Conservation (phyloP, 768 basidiomycete genomes). For the Leccinum uliginosum region DNA sequence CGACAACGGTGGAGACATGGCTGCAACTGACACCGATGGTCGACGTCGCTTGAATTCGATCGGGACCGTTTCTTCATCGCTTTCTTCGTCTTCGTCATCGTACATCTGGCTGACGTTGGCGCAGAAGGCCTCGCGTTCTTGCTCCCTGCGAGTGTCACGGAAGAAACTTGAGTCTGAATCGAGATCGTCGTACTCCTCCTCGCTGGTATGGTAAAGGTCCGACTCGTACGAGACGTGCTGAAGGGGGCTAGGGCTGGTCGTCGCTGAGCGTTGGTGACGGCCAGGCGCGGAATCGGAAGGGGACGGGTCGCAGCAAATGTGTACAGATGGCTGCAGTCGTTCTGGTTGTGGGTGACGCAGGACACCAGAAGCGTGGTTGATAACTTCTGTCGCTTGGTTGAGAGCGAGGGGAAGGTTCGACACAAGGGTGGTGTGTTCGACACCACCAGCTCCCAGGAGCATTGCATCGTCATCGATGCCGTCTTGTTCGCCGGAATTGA, state of each 20-base stretch:
- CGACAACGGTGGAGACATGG: constrained; percentile 24
- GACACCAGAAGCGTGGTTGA: constrained; percentile 12
- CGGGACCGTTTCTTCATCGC: constrained; percentile 33
- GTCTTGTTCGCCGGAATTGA: constrained; percentile 44
- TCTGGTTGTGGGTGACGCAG: constrained; percentile 32
- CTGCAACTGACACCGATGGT: constrained; percentile 28
- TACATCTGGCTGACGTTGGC: constrained; percentile 34
- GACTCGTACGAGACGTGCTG: constrained; percentile 32
- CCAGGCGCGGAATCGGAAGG: constrained; percentile 18
- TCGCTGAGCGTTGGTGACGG: constrained; percentile 29
- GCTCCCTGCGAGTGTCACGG: constrained; percentile 26
- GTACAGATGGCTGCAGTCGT: constrained; percentile 20
- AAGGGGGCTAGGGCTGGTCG: constrained; percentile 39
- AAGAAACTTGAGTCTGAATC: constrained; percentile 34
- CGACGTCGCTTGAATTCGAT: constrained; percentile 34
- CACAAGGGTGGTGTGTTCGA: constrained; percentile 31
- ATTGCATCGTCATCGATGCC: constrained; percentile 49
- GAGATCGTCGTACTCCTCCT: constrained; percentile 29
- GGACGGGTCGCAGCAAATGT: constrained; percentile 23
- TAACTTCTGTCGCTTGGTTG: constrained; percentile 22
- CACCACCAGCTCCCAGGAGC: constrained; percentile 49
- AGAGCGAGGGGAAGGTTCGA: constrained; percentile 34
- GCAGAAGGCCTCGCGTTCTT: constrained; percentile 23
- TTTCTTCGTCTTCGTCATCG: constrained; percentile 30
- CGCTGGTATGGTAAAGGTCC: constrained; percentile 27